Percentiles rank a stretch among this genome's conserved stretches.
phyloP scores from a whole-genome alignment of 2,329 filamentous ascomycete genomes.

The Blastomyces emzantsi region DNA sequence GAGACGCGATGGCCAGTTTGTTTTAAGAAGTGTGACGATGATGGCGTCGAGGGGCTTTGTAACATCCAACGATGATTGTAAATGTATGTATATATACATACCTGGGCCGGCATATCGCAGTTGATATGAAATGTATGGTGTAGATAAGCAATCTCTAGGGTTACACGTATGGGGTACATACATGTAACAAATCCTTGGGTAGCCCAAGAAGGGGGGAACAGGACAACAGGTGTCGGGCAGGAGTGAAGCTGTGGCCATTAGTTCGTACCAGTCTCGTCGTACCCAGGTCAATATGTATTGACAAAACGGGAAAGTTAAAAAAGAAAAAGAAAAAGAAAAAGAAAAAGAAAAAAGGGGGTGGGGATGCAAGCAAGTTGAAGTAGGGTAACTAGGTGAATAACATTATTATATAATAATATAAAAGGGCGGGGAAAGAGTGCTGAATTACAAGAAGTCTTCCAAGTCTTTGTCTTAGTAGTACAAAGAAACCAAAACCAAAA shows the following conservation, averaged over 20 bases:
- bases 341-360: too few species aligned
- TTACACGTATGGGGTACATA: too few species aligned
- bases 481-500: background rate
- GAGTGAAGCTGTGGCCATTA: too few species aligned
- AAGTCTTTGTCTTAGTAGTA: background rate
- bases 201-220: too few species aligned
- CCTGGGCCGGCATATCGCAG: background rate
- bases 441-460: background rate
- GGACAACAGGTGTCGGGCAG: too few species aligned
- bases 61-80: background rate
- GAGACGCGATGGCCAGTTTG: too few species aligned
- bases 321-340: too few species aligned
- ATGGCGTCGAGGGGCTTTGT: background rate
- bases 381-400: background rate
- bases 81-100: background rate
- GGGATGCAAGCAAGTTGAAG: background rate
- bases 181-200: too few species aligned
- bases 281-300: too few species aligned
- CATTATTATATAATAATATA: conserved; percentile 3
- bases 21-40: background rate
- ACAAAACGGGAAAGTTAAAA: too few species aligned
- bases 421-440: background rate
- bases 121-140: background rate
- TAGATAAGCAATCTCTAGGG: too few species aligned
- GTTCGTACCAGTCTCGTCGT: too few species aligned